A percentile compares a stretch with the other conserved stretches of the same genome.
phyloP scores from a whole-genome alignment of 331 rosid genomes.

The Quercus tomentella region DNA sequence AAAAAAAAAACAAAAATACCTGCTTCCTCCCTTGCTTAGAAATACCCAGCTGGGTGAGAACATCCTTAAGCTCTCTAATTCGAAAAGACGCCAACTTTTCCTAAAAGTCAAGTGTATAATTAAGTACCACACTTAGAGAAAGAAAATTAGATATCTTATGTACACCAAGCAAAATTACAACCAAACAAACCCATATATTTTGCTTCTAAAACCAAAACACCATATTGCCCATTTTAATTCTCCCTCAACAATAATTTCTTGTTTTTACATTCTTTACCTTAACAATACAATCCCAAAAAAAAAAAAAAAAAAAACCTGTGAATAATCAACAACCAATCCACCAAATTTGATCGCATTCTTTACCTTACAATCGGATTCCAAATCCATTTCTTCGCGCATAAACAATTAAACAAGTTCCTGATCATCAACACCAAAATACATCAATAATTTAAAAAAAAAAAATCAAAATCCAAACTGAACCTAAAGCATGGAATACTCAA shows the following conservation, averaged over 20 bases:
- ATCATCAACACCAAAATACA: neutral
- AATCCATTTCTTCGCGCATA: slow-evolving; percentile 55
- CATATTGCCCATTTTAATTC: neutral
- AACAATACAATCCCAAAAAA: too few relatives aligned
- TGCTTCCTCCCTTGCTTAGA: slow-evolving; percentile 99
- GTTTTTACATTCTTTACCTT: too few relatives aligned
- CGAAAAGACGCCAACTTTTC: slow-evolving; percentile 81
- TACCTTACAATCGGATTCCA: slow-evolving; percentile 83
- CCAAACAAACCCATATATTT: too few relatives aligned
- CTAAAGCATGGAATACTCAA: neutral
- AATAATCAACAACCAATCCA: neutral
- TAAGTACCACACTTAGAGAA: neutral
- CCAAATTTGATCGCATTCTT: neutral
- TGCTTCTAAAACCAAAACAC: neutral
- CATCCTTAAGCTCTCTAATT: slow-evolving; percentile 91
- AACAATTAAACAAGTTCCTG: neutral
- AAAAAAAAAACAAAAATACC: slow-evolving; percentile 27
- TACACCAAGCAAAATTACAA: neutral
- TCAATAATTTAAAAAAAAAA: neutral
- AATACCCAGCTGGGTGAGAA: slow-evolving; percentile 78
- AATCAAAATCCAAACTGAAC: neutral
- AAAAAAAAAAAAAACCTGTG: neutral
- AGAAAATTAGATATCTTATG: neutral
- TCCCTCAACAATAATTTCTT: neutral
- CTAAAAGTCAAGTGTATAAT: slow-evolving; percentile 33